phyloP scores from a whole-genome alignment of 164 flowering plant genomes.

The Vitis labrusca region DNA sequence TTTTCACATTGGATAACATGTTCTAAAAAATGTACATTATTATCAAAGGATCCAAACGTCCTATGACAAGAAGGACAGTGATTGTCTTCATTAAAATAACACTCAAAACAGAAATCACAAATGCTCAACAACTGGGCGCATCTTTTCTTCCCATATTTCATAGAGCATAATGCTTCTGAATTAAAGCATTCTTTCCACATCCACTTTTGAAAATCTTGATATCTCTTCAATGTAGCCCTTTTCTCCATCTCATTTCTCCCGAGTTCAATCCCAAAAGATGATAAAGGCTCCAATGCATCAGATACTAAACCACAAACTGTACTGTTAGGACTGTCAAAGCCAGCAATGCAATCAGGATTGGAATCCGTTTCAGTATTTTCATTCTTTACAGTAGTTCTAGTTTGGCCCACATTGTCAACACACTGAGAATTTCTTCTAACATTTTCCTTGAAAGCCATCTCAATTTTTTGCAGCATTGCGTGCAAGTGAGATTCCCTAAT shows the following conservation, averaged over 20 bases:
- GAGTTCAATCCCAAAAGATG: slow-evolving; percentile 62
- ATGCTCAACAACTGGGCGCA: slow-evolving; percentile 41
- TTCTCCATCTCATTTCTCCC: slow-evolving; percentile 60
- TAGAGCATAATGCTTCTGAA: slow-evolving; percentile 46
- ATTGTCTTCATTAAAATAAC: slow-evolving; percentile 41
- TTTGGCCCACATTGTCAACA: slow-evolving; percentile 4
- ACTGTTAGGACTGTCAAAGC: slow-evolving; percentile 55
- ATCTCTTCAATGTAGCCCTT: slow-evolving; percentile 48
- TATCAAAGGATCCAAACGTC: slow-evolving; percentile 27
- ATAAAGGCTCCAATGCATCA: slow-evolving; percentile 43
- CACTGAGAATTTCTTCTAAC: slow-evolving; percentile 28
- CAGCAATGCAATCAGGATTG: slow-evolving; percentile 31
- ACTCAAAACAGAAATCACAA: slow-evolving; percentile 56
- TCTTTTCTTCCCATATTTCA: slow-evolving; percentile 59
- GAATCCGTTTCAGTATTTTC: slow-evolving; percentile 33
- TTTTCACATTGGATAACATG: slow-evolving; percentile 50
- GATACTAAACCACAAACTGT: slow-evolving; percentile 31
- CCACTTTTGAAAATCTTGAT: slow-evolving; percentile 75
- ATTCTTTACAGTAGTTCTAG: slow-evolving; percentile 18
- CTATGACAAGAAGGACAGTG: slow-evolving; percentile 66
- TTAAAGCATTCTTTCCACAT: slow-evolving; percentile 72
- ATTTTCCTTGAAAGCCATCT: slow-evolving; percentile 65
- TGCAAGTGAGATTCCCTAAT: slow-evolving; percentile 83
- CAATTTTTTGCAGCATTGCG: slow-evolving; percentile 74
- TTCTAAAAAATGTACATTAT: slow-evolving; percentile 31